These are phyloP conservation scores for Solanum sparsipilum DNA, from an alignment of 257 asterid species.

Conservation along the genomic window DNA sequence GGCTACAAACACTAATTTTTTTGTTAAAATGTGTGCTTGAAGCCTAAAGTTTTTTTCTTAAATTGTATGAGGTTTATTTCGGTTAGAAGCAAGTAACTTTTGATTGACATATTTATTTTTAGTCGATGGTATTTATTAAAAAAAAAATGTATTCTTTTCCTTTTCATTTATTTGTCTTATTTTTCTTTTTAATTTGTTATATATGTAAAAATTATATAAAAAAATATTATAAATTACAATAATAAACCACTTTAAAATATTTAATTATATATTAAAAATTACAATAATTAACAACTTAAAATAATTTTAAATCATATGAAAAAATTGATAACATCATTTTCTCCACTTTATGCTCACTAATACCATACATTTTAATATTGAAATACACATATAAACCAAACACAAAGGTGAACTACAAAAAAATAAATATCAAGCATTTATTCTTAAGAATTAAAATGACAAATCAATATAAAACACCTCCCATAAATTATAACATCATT, in stretches of 20 bases:
- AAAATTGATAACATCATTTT: neutral
- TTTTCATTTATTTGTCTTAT: too few relatives aligned
- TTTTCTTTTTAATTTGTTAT: too few relatives aligned
- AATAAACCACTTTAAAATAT: too few relatives aligned
- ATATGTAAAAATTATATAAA: fast-evolving
- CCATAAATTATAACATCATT: neutral
- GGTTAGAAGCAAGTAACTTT: neutral
- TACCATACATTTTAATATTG: neutral
- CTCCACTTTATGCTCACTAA: neutral
- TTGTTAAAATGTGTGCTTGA: neutral
- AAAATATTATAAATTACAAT: too few relatives aligned
- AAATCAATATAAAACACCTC: neutral
- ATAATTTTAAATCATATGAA: too few relatives aligned
- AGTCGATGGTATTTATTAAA: too few relatives aligned
- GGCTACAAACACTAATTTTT: too few relatives aligned
- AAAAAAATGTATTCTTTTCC: too few relatives aligned
- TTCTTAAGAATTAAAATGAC: neutral
- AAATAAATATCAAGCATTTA: neutral
- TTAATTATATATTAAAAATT: too few relatives aligned
- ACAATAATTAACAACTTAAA: too few relatives aligned
- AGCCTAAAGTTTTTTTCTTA: neutral
- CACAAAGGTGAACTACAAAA: neutral
- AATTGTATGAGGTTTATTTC: too few relatives aligned
- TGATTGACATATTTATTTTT: too few relatives aligned
- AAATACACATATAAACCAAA: neutral